These are phyloP conservation scores for Podospora tetraspora DNA, from an alignment of 495 filamentous ascomycete genomes.

Conservation along the genomic window DNA sequence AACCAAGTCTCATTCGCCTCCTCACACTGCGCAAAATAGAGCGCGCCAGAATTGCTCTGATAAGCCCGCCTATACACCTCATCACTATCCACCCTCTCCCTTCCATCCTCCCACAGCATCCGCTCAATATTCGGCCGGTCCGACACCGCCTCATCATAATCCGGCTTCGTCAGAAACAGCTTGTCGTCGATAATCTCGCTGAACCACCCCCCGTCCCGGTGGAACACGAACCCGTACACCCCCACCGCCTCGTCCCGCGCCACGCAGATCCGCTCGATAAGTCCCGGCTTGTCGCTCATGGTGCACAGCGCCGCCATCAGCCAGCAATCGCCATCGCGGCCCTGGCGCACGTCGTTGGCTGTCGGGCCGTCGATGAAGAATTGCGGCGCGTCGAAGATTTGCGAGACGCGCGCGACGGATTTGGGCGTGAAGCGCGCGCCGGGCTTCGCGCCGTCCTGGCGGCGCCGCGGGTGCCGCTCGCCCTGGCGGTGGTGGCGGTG, in stretches of 20 bases:
- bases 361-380: constrained; percentile 82
- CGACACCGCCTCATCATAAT: constrained; percentile 61
- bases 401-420: constrained; percentile 63
- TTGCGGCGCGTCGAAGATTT: constrained; percentile 81
- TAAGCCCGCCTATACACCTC: constrained; percentile 70
- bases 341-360: constrained; percentile 77
- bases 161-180: constrained; percentile 73
- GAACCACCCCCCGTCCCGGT: constrained; percentile 89
- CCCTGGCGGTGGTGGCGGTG: neutral
- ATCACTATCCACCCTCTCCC: constrained; percentile 65
- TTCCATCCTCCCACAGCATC: constrained; percentile 58
- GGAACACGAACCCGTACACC: constrained; percentile 92
- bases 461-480: neutral
- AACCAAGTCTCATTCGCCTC: constrained; percentile 91
- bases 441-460: constrained; percentile 12
- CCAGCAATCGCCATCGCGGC: constrained; percentile 85
- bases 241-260: constrained; percentile 71
- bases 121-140: constrained; percentile 52
- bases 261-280: constrained; percentile 83
- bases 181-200: constrained; percentile 79
- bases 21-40: constrained; percentile 84
- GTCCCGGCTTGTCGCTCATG: constrained; percentile 68
- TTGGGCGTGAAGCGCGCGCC: constrained; percentile 44
- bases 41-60: constrained; percentile 65
- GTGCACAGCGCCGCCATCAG: constrained; percentile 82